Conservation (phyloP, 1,139 yeast genomes). For the Debaryomyces sp. region DNA sequence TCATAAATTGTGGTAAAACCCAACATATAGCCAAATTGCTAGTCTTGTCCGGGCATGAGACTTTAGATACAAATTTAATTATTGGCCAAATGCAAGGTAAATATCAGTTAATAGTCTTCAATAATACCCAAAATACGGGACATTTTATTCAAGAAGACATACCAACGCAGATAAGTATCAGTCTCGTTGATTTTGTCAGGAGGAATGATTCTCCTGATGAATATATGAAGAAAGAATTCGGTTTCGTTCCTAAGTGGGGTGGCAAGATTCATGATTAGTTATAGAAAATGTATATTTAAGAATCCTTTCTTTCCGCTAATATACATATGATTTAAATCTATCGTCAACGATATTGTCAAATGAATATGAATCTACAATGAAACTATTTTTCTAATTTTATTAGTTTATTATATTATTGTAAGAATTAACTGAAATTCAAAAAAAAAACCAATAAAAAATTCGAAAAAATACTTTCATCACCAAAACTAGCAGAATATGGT, state of each 20-base stretch:
- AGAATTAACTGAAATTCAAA: background rate
- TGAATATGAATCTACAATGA: background rate
- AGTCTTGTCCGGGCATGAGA: slow-evolving; percentile 87
- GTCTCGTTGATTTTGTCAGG: slow-evolving; percentile 52
- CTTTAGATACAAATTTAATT: slow-evolving; percentile 79
- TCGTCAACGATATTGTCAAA: background rate
- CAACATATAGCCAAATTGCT: slow-evolving; percentile 62
- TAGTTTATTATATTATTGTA: background rate
- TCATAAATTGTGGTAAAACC: slow-evolving; percentile 40
- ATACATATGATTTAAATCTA: background rate
- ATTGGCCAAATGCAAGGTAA: slow-evolving; percentile 98
- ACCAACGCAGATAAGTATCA: slow-evolving; percentile 65
- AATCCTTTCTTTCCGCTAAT: background rate
- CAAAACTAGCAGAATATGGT: background rate
- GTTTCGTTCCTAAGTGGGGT: slow-evolving; percentile 55
- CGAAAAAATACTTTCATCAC: background rate
- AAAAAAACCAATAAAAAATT: background rate
- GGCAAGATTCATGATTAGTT: slow-evolving; percentile 38
- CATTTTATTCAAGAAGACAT: slow-evolving; percentile 93
- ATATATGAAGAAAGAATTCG: slow-evolving; percentile 40
- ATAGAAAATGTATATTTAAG: background rate
- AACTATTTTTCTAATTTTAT: background rate
- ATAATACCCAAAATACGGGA: slow-evolving; percentile 61
- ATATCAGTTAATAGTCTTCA: slow-evolving; percentile 84
- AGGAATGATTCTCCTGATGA: slow-evolving; percentile 45